A percentile compares a stretch with the other conserved stretches of the same genome.
Evolutionary conservation across 768 basidiomycete species (phyloP).

Genomic region (Amanita rimosa): DNA sequence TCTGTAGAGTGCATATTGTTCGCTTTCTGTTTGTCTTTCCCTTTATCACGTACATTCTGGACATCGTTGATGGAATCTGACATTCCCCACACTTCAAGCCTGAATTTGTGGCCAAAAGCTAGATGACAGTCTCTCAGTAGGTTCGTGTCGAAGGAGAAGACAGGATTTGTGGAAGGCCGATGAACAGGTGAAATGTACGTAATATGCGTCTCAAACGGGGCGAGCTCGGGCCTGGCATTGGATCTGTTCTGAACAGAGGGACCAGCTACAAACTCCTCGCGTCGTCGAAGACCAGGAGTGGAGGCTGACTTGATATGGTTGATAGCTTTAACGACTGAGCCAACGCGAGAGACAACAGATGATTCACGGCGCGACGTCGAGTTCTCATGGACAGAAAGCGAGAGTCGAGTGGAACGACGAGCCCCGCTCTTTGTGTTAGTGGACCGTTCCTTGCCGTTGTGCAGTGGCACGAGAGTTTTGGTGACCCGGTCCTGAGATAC

Average conservation of each 20-base stretch:
- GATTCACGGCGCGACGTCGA: constrained; percentile 14
- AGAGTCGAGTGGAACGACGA: constrained; percentile 5
- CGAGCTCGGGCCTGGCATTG: neutral
- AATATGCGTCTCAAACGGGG: constrained; percentile 8
- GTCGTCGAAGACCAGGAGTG: constrained; percentile 12
- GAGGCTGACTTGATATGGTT: constrained; percentile 17
- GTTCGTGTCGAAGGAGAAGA: constrained; percentile 48
- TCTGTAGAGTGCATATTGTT: constrained; percentile 12
- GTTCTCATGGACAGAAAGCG: constrained; percentile 14
- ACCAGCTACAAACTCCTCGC: constrained; percentile 4
- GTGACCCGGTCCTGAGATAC: constrained; percentile 2
- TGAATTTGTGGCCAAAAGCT: constrained; percentile 38
- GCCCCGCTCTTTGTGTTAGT: neutral
- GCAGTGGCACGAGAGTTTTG: constrained; percentile 5
- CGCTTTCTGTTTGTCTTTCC: constrained; percentile 21
- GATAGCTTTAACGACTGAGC: constrained; percentile 3
- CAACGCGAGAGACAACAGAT: constrained; percentile 7
- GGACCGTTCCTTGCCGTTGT: neutral
- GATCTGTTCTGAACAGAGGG: constrained; percentile 1
- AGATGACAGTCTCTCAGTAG: constrained; percentile 39
- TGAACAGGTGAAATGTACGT: constrained; percentile 74
- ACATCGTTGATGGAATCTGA: constrained; percentile 15
- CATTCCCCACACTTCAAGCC: constrained; percentile 50
- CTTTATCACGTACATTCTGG: constrained; percentile 24
- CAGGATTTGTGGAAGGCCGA: constrained; percentile 75